Base-by-base conservation (phyloP, 179 eudicot genomes). In the Spinacia oleracea region DNA sequence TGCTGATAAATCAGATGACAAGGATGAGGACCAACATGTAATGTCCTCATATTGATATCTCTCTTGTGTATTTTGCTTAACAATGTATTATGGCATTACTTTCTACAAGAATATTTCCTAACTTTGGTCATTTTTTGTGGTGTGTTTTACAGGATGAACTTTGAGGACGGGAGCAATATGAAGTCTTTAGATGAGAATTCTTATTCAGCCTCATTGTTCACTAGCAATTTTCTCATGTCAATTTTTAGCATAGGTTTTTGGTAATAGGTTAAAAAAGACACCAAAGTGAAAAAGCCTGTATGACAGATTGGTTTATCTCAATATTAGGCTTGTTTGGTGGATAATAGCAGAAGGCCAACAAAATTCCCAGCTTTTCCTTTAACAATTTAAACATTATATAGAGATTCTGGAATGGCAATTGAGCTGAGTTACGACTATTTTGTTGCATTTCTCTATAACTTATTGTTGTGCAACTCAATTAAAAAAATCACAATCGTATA, bases 1-100 rank as follows among this genome's bases (percentile, higher is more conserved):
- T 45, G 72, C 77, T 56, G 87, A 81, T 67, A 81, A 87, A 75
- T 75, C 86, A 65, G 87, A 87, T 70, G 68, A 70, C 27, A 50
- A 77, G 79, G 86, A 86, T 23, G 88, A 90, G 9, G 79, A 74
- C 25, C 62, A 81, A 77, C 91, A 90, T 86, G 93, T 90, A 85
- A 76, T 77, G 46, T 73, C 40, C 59, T n/a, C n/a, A n/a, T n/a
- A 23, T 72, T 45, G 21, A 4, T 2, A 18, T 6, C 4, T 40
- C 59, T 5, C 6, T 11, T 12, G n/a, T 48, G 9, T 10, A 25
- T 1, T 6, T 65, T 20, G 55, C 46, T 16, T 29, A 50, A n/a
- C 73, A 20, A 20, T 23, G 46, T 56, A 6, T 12, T 59, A 31
- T 25, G 27, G 20, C 42, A 25, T 23, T 20, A 7, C 27, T n/a